Conservation (phyloP, 2,329 filamentous ascomycete genomes). For the Botrytis hyacinthi region DNA sequence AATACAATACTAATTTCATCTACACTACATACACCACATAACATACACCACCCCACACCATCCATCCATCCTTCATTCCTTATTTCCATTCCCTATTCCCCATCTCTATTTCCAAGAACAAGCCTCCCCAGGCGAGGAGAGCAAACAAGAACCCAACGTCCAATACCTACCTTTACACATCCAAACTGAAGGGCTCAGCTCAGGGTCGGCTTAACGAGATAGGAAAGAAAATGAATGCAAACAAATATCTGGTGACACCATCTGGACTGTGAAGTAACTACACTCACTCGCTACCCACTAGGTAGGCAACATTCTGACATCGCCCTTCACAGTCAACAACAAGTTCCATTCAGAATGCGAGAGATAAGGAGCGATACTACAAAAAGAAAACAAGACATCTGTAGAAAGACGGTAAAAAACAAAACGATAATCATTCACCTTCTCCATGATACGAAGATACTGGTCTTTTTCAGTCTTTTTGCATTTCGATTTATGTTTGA, state of each 20-base stretch:
- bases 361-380: background rate
- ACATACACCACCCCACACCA: too few species aligned
- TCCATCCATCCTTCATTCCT: too few species aligned
- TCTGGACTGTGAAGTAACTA: too few species aligned
- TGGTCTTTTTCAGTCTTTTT: background rate
- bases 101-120: too few species aligned
- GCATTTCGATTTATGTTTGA: background rate
- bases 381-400: background rate
- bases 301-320: background rate
- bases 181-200: background rate
- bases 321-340: background rate
- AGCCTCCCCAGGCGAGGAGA: too few species aligned
- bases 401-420: background rate
- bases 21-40: too few species aligned
- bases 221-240: background rate
- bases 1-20: too few species aligned
- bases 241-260: too few species aligned
- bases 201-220: fast-evolving
- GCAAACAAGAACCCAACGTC: background rate
- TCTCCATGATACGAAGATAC: background rate
- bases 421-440: background rate
- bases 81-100: too few species aligned
- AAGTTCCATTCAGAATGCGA: background rate
- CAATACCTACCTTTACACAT: background rate
- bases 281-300: background rate